Percentiles rank a stretch among this genome's conserved stretches.
phyloP scores from a whole-genome alignment of 306 rosid species.

The Lablab purpureus region DNA sequence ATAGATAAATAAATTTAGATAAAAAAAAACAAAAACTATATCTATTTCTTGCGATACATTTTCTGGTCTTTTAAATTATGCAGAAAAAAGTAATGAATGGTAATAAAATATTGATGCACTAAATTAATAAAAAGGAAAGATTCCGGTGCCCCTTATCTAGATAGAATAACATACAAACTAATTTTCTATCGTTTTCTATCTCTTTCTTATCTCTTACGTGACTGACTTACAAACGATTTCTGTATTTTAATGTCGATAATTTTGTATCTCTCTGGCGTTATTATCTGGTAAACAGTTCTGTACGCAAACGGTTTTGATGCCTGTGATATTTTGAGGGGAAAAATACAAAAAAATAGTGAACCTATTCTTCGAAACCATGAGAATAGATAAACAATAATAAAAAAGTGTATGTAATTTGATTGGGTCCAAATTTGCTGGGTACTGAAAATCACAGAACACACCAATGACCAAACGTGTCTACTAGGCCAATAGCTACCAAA shows the following conservation, averaged over 20 bases:
- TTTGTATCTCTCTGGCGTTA: background rate
- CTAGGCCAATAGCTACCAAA: no score
- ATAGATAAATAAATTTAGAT: no score
- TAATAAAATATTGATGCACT: no score
- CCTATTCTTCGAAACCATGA: background rate
- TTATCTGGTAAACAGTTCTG: background rate
- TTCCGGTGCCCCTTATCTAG: no score
- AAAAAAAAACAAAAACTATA: background rate
- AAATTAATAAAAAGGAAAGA: no score
- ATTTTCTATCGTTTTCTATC: background rate
- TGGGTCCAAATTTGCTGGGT: slow-evolving; percentile 28
- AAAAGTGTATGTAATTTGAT: background rate
- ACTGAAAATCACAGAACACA: background rate
- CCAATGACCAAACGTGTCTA: background rate
- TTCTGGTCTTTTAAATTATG: background rate
- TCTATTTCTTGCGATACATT: background rate
- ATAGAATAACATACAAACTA: background rate
- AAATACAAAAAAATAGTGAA: background rate
- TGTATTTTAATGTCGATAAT: background rate
- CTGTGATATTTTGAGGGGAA: no score
- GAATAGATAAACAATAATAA: background rate
- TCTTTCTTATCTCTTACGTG: background rate
- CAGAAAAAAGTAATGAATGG: no score
- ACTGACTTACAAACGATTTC: background rate
- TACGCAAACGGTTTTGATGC: background rate